A percentile compares a stretch with the other conserved stretches of the same genome.
Evolutionary conservation across 495 filamentous ascomycete genomes (phyloP).

Genomic region (Penicillium turbatum): DNA sequence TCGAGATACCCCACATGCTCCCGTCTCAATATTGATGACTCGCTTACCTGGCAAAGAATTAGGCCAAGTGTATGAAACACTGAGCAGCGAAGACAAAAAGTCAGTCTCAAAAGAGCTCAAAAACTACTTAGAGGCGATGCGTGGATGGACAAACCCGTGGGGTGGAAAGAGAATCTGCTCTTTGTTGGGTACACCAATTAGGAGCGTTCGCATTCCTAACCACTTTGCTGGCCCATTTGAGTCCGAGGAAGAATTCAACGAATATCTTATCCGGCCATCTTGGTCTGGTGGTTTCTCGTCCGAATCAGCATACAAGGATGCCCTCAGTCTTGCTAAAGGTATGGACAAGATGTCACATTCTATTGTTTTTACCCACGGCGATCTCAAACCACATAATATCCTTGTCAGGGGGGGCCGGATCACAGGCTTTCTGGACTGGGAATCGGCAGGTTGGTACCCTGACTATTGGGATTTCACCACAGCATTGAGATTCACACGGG

Average conservation of each 20-base stretch:
- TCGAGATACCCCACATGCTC: conserved; percentile 31
- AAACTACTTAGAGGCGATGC: conserved; percentile 18
- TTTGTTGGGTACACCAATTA: conserved; percentile 11
- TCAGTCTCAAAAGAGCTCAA: conserved; percentile 21
- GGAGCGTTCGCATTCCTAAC: conserved; percentile 20
- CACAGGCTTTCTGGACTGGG: conserved; percentile 50
- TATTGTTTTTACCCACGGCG: conserved; percentile 10
- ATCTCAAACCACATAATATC: conserved; percentile 12
- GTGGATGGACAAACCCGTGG: conserved; percentile 19
- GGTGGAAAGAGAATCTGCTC: conserved; percentile 15
- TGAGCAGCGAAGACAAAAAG: conserved; percentile 20
- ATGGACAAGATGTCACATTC: conserved; percentile 5
- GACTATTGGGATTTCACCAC: conserved; percentile 49
- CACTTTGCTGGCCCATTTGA: conserved; percentile 24
- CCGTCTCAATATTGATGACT: conserved; percentile 36
- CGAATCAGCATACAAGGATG: conserved; percentile 12
- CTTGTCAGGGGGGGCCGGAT: background rate
- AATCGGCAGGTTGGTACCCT: conserved; percentile 48
- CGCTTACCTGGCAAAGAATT: conserved; percentile 29
- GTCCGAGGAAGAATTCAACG: conserved; percentile 18
- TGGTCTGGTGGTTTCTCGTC: conserved; percentile 17
- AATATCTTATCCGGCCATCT: conserved; percentile 18
- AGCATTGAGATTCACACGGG: conserved; percentile 16
- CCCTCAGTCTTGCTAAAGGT: conserved; percentile 9
- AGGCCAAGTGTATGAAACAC: conserved; percentile 22